Percentiles rank a stretch among this genome's conserved stretches.
These are phyloP conservation scores for Amaranthus hypochondriacus DNA, from an alignment of 148 eudicot species.

Conservation along the genomic window DNA sequence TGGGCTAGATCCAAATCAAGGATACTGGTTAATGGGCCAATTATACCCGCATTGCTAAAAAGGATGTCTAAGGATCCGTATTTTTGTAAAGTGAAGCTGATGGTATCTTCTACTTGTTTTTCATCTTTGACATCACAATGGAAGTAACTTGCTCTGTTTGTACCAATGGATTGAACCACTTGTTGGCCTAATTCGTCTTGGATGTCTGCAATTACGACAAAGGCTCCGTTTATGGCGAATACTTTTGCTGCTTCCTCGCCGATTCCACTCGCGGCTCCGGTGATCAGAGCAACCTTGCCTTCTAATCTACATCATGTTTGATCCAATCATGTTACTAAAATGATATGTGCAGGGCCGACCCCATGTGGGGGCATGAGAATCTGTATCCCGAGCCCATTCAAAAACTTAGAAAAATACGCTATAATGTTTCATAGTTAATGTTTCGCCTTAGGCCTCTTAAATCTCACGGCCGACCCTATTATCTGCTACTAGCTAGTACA, in stretches of 20 bases:
- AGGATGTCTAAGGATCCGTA: constrained; percentile 45
- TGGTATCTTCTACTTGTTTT: constrained; percentile 38
- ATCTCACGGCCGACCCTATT: too few species aligned
- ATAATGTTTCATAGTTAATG: too few species aligned
- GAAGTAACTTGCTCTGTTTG: constrained; percentile 27
- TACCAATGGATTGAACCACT: constrained; percentile 31
- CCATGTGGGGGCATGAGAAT: too few species aligned
- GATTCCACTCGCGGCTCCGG: constrained; percentile 62
- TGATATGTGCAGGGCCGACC: too few species aligned
- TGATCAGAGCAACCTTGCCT: constrained; percentile 59
- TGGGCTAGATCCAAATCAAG: constrained; percentile 43
- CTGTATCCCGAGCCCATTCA: too few species aligned
- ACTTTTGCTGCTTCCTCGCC: constrained; percentile 47
- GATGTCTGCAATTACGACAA: constrained; percentile 41
- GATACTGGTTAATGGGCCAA: constrained; percentile 41
- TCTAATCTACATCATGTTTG: constrained; percentile 27
- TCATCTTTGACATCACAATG: constrained; percentile 66
- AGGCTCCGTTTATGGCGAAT: constrained; percentile 42
- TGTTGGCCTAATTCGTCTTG: constrained; percentile 46
- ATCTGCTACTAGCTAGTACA: too few species aligned
- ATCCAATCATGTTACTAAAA: neutral
- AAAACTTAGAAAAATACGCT: too few species aligned
- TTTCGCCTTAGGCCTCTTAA: too few species aligned
- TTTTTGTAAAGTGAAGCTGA: constrained; percentile 31
- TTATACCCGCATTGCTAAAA: constrained; percentile 62